Conservation (phyloP, 2,329 filamentous ascomycete genomes). For the Metarhizium brunneum region DNA sequence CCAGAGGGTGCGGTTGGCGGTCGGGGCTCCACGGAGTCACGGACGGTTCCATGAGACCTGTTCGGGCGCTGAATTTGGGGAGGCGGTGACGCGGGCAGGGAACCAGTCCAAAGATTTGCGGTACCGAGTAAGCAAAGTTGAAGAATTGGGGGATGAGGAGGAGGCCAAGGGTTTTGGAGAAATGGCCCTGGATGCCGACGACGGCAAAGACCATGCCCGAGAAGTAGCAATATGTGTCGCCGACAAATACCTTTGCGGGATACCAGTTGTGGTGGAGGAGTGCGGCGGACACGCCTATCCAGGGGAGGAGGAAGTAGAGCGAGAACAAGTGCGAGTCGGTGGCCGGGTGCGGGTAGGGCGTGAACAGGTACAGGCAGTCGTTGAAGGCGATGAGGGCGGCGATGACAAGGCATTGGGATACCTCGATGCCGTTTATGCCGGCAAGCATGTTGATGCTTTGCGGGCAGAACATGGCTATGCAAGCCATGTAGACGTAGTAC, state of each 20-base stretch:
- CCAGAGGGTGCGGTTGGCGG: conserved; percentile 55
- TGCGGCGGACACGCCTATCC: conserved; percentile 83
- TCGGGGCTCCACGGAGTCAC: conserved; percentile 64
- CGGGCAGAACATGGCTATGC: conserved; percentile 91
- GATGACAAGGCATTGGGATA: conserved; percentile 86
- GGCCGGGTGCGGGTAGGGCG: conserved; percentile 80
- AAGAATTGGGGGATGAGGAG: conserved; percentile 89
- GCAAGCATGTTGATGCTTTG: conserved; percentile 99
- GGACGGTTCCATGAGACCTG: conserved; percentile 78
- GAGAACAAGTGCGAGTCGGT: conserved; percentile 95
- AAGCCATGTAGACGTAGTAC: conserved; percentile 97
- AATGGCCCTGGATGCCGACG: conserved; percentile 92
- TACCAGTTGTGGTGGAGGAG: conserved; percentile 92
- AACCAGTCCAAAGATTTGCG: conserved; percentile 82
- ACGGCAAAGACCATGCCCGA: conserved; percentile 98
- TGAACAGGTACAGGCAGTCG: conserved; percentile 78
- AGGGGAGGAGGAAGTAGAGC: conserved; percentile 86
- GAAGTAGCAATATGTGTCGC: conserved; percentile 99
- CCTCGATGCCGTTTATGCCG: conserved; percentile 97
- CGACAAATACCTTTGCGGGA: conserved; percentile 88
- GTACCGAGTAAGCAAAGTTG: conserved; percentile 91
- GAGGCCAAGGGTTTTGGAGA: conserved; percentile 90
- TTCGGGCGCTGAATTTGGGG: conserved; percentile 77
- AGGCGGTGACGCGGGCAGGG: conserved; percentile 90
- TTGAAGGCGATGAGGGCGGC: conserved; percentile 77